Conservation (phyloP, 805 yeast genomes). For the Starmera dryadoides region DNA sequence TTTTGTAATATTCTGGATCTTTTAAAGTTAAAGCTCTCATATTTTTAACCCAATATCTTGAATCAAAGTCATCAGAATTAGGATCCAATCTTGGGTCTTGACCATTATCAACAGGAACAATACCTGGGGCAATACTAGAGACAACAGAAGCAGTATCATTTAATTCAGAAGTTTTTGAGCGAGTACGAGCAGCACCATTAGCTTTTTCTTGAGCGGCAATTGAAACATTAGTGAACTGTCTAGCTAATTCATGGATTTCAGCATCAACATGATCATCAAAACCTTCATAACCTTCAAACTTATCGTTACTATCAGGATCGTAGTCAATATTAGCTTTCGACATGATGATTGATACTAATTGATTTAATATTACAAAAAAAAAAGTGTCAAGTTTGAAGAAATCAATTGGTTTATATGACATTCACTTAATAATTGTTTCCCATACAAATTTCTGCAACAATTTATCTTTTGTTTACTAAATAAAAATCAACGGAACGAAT, state of each 20-base stretch:
- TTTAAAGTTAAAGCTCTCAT: constrained; percentile 41
- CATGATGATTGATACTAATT: no score
- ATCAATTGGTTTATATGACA: no score
- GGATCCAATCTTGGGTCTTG: constrained; percentile 1
- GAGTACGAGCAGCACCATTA: no score
- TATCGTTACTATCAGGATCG: no score
- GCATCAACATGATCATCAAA: constrained; percentile 1
- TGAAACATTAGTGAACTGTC: constrained; percentile 1
- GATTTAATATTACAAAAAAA: no score
- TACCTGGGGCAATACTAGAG: constrained; percentile 2
- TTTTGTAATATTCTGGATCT: constrained; percentile 56
- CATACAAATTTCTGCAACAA: no score
- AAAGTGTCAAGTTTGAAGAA: no score
- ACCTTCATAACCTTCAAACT: no score
- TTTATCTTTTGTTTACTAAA: no score
- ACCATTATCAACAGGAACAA: background rate
- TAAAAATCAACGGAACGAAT: no score
- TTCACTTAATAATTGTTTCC: no score
- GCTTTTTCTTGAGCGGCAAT: background rate
- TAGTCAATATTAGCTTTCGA: no score
- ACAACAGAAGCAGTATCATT: background rate
- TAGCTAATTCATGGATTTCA: constrained; percentile 1
- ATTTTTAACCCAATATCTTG: constrained; percentile 59
- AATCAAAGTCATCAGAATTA: constrained; percentile 42
- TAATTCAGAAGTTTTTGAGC: background rate